Percentiles rank a stretch among this genome's conserved stretches.
Evolutionary conservation across 345 rosid species (phyloP).

Genomic region (Hypericum perforatum): DNA sequence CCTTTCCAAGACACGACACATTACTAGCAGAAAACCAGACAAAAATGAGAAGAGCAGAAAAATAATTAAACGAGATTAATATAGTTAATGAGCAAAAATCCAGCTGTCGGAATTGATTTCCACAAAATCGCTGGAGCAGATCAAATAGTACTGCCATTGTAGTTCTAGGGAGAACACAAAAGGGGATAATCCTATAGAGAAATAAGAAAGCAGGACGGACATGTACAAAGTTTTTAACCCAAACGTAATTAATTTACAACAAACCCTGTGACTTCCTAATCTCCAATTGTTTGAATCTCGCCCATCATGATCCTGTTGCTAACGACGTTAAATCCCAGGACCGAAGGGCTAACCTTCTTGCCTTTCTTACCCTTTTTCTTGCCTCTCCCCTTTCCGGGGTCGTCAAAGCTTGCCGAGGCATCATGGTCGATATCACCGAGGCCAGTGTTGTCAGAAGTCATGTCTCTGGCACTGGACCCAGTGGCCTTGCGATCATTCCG

Average conservation of each 20-base stretch:
- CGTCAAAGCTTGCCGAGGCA: constrained; percentile 19
- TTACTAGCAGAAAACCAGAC: too few species aligned
- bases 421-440: constrained; percentile 12
- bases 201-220: not conserved
- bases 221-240: constrained; percentile 24
- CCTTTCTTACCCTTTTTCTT: constrained; percentile 83
- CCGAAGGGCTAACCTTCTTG: constrained; percentile 74
- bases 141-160: constrained; percentile 24
- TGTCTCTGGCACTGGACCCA: constrained; percentile 26
- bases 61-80: too few species aligned
- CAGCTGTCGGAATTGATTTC: constrained; percentile 9
- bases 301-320: constrained; percentile 99
- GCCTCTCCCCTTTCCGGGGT: constrained; percentile 54
- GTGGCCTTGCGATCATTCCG: constrained; percentile 34
- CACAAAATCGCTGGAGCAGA: constrained; percentile 47
- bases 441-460: constrained; percentile 32
- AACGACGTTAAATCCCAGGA: constrained; percentile 83
- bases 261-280: constrained; percentile 24
- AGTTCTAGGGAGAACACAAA: constrained; percentile 14
- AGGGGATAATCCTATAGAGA: constrained; percentile 15
- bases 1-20: too few species aligned
- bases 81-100: not conserved
- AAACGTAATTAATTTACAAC: constrained; percentile 35
- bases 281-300: constrained; percentile 82
- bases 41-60: too few species aligned